Evolutionary conservation across 371 early-diverging fungal species (phyloP), one percentile per base, ranked within the genome.

Genomic region (Thermomucor indicae-seudaticae): DNA sequence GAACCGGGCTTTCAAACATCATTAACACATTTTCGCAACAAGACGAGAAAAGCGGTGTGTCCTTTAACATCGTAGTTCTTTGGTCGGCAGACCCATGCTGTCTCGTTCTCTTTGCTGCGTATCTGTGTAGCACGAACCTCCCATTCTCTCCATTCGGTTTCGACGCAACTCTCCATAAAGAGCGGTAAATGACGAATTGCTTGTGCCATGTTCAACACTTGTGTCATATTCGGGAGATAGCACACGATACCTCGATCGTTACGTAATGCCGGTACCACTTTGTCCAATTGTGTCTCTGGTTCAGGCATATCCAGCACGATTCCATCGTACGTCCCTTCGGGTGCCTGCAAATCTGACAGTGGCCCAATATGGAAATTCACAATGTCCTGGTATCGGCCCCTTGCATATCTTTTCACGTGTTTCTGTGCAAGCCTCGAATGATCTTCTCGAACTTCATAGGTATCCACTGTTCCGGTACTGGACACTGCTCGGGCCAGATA

Each of bases 201-300:
- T n/a, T 75, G 64, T 1, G 77, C 71, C 35, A 86, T 50, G 2
- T 80, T 70, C 28, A 88, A 53, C 12, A 87, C 81, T 52, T 89
- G 90, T 1, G 90, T 85, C 80, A 89, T 86, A 51, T 81, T 88
- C 20, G 89, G 89, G 43, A 89, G 59, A 56, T 88, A 89, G 42
- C 86, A 81, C 4, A 86, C 80, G 41, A 78, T 58, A 43, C 76
- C 83, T 3, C 86, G 72, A 57, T 89, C 90, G 11, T 83, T 74
- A n/a, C 69, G 65, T 28, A 88, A 57, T 16, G 62, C 61, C 4
- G 70, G 72, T 4, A 76, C 37, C 2, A 86, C 42, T 0, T 57
- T 58, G 6, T 74, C 63, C 0, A 87, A 59, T 37, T 78, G 73
- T 3, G 56, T 54, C 47, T 67, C 77, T 3, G 86, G 85, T 22